These are phyloP conservation scores for Xylariaceae sp. DNA, from an alignment of 2,329 filamentous ascomycete species.

Conservation along the genomic window DNA sequence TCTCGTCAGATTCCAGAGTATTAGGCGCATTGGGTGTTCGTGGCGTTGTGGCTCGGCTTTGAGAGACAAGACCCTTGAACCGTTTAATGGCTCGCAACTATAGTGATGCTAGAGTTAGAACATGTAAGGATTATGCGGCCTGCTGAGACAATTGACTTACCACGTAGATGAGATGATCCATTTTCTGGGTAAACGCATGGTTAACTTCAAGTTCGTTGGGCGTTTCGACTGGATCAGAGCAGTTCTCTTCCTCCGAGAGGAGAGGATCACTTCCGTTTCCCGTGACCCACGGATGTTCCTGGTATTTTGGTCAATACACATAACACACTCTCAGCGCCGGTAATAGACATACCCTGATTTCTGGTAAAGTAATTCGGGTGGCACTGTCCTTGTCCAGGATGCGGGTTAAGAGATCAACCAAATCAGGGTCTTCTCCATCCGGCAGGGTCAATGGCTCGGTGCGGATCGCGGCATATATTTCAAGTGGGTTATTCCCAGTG, in stretches of 20 bases:
- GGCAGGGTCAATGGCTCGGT: slow-evolving; percentile 63
- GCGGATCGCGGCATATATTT: slow-evolving; percentile 87
- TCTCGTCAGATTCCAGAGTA: slow-evolving; percentile 15
- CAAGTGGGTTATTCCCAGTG: slow-evolving; percentile 72
- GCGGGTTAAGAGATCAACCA: slow-evolving; percentile 69
- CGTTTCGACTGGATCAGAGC: slow-evolving; percentile 71
- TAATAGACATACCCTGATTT: slow-evolving; percentile 63
- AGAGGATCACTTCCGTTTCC: slow-evolving; percentile 73
- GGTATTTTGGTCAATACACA: slow-evolving; percentile 11
- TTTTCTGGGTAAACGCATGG: slow-evolving; percentile 84
- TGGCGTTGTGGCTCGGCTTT: slow-evolving; percentile 35
- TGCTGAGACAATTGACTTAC: slow-evolving; percentile 43
- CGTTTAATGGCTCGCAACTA: slow-evolving; percentile 87
- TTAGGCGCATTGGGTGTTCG: slow-evolving; percentile 18
- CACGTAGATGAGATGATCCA: slow-evolving; percentile 81
- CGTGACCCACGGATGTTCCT: slow-evolving; percentile 95
- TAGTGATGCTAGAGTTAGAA: slow-evolving; percentile 3
- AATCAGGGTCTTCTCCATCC: slow-evolving; percentile 61
- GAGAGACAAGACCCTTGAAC: slow-evolving; percentile 73
- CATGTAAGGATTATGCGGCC: background rate
- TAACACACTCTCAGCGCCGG: slow-evolving; percentile 33
- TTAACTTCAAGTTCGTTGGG: slow-evolving; percentile 90
- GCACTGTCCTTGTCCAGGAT: slow-evolving; percentile 82
- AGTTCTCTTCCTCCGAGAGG: slow-evolving; percentile 82
- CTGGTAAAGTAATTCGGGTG: slow-evolving; percentile 78